Evolutionary conservation across 2,329 filamentous ascomycete species (phyloP).

Genomic region (Fusarium pseudoanthophilum): DNA sequence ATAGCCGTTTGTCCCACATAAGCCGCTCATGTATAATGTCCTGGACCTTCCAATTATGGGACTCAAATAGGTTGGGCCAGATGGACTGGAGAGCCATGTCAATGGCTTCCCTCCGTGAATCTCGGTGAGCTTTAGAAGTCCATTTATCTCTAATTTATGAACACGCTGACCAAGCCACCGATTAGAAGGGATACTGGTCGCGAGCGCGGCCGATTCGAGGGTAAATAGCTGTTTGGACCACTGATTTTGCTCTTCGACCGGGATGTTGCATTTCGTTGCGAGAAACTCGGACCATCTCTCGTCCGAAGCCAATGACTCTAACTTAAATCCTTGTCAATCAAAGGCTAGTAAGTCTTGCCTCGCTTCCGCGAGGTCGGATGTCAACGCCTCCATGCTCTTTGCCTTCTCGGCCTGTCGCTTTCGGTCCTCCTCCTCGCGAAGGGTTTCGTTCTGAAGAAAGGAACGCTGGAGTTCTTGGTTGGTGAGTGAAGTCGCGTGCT

Average conservation of each 20-base stretch:
- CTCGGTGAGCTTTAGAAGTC: background rate
- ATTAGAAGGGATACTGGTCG: fast-evolving
- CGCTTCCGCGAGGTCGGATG: background rate
- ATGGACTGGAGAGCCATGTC: background rate
- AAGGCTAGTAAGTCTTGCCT: background rate
- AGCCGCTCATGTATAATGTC: no score
- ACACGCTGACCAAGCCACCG: fast-evolving
- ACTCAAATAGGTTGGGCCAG: background rate
- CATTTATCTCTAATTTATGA: background rate
- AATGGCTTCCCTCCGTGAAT: fast-evolving
- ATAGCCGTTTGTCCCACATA: no score
- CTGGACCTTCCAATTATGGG: no score
- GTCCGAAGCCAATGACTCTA: fast-evolving
- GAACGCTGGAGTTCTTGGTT: background rate
- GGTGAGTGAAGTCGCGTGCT: background rate
- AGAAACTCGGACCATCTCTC: background rate
- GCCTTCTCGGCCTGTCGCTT: background rate
- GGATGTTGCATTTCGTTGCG: background rate
- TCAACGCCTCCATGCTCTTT: background rate
- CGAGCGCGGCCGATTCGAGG: no score
- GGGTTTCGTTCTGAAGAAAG: background rate
- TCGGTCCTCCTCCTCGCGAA: background rate
- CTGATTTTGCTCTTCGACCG: background rate
- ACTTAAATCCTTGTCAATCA: background rate
- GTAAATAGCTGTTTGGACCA: background rate